Percentiles rank a stretch among this genome's conserved stretches.
phyloP scores from a whole-genome alignment of 352 stramenopile genomes.

The Saprolegnia parasitica region DNA sequence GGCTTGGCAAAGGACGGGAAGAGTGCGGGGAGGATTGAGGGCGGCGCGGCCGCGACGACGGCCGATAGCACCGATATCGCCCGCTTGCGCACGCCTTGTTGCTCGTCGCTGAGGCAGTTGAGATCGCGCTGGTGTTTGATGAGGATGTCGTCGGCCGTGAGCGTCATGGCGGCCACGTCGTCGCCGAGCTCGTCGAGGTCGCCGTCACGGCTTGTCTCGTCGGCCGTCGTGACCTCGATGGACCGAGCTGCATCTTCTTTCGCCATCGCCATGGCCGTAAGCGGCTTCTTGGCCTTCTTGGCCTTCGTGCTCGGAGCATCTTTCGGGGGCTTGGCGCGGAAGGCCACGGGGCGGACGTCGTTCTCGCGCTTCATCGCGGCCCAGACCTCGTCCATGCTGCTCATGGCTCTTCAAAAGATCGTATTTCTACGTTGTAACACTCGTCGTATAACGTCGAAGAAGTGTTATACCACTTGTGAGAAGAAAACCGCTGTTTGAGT shows the following conservation, averaged over 20 bases:
- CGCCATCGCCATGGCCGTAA: too few relatives aligned
- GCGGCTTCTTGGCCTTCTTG: not conserved
- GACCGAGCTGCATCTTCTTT: slow-evolving; percentile 6
- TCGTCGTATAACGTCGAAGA: too few relatives aligned
- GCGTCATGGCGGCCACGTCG: not conserved
- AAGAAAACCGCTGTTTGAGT: too few relatives aligned
- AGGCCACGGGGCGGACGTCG: slow-evolving; percentile 23
- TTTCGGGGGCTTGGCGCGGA: slow-evolving; percentile 38
- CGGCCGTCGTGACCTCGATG: too few relatives aligned
- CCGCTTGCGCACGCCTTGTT: slow-evolving; percentile 49
- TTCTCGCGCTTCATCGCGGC: slow-evolving; percentile 43
- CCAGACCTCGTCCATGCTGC: slow-evolving; percentile 43
- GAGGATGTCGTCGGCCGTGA: slow-evolving; percentile 5
- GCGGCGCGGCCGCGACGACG: slow-evolving; percentile 31
- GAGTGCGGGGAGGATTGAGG: not conserved
- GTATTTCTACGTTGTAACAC: not conserved
- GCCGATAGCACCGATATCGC: slow-evolving; percentile 46
- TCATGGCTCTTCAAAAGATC: slow-evolving; percentile 12
- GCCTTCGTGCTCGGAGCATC: slow-evolving; percentile 37
- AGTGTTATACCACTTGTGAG: too few relatives aligned
- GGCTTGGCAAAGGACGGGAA: slow-evolving; percentile 62
- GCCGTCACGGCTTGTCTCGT: not conserved
- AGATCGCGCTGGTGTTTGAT: slow-evolving; percentile 34
- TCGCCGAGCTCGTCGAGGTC: slow-evolving; percentile 9
- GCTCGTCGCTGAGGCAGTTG: slow-evolving; percentile 56